Percentiles rank a stretch among this genome's conserved stretches.
Evolutionary conservation across 2,329 filamentous ascomycete genomes (phyloP).

Genomic region (Didymellaceae sp.): DNA sequence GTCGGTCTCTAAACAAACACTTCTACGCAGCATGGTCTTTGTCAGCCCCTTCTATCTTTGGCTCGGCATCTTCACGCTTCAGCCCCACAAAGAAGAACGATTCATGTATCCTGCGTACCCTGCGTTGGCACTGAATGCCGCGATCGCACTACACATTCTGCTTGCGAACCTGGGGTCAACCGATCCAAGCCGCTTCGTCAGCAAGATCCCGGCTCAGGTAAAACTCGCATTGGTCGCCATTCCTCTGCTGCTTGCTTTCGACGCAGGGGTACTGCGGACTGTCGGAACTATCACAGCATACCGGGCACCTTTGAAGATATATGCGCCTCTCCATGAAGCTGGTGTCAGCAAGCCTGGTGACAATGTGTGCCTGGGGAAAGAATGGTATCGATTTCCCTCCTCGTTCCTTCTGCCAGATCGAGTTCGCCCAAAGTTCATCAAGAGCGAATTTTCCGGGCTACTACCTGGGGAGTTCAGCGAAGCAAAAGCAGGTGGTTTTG

Average conservation of each 20-base stretch:
- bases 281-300: constrained; percentile 82
- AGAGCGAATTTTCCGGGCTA: constrained; percentile 86
- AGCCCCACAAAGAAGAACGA: constrained; percentile 96
- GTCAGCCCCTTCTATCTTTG: constrained; percentile 91
- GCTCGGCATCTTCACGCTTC: constrained; percentile 87
- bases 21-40: constrained; percentile 78
- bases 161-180: constrained; percentile 76
- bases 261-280: constrained; percentile 73
- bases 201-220: constrained; percentile 75
- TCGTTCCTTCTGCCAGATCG: constrained; percentile 88
- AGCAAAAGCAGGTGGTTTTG: constrained; percentile 67
- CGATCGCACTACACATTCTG: constrained; percentile 81
- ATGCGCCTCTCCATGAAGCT: constrained; percentile 67
- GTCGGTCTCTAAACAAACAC: constrained; percentile 68
- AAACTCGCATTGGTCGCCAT: constrained; percentile 69
- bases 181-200: constrained; percentile 69
- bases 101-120: constrained; percentile 99
- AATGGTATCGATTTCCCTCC: constrained; percentile 97
- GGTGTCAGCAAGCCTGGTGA: constrained; percentile 67
- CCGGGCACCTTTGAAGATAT: constrained; percentile 77
- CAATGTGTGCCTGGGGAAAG: constrained; percentile 87
- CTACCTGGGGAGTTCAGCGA: constrained; percentile 90
- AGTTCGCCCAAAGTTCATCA: constrained; percentile 87
- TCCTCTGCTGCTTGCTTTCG: constrained; percentile 68
- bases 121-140: constrained; percentile 85